Evolutionary conservation across 1,284 basidiomycete species (phyloP), one percentile per base, ranked within the genome.

Genomic region (Papiliotrema fonsecae): DNA sequence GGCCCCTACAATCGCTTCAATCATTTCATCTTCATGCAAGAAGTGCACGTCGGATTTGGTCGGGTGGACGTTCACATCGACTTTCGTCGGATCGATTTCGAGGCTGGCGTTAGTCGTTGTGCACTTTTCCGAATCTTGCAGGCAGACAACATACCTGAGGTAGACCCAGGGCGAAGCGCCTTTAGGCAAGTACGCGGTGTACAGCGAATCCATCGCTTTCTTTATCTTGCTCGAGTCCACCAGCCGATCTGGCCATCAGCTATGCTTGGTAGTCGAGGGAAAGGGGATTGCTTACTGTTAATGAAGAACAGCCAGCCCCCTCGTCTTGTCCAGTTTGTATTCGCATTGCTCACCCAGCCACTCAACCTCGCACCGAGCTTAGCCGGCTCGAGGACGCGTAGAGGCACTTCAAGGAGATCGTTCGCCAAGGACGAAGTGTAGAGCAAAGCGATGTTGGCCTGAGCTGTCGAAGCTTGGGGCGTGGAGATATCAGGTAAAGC

Each of bases 61-160:
- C 0, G 96, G 96, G 69, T 97, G 94, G 0, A 98, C 93, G 61
- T 98, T 98, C 50, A 97, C 93, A 64, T 99, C 96, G 10, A 99
- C 85, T 26, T 87, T 84, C 30, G 82, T 80, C 0, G 93, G 90
- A 50, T 91, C 84, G 56, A 98, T 85, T 28, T 84, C 77, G 31
- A 98, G 73, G 56, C 89, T 90, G 42, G 26, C 28, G n/a, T n/a
- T n/a, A n/a, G n/a, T n/a, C n/a, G n/a, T n/a, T n/a, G n/a, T n/a
- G n/a, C n/a, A n/a, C n/a, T n/a, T n/a, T 18, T 56, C 46, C 35
- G 9, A n/a, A 6, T 31, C 28, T 30, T 14, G 32, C 6, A 19
- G 10, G 28, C n/a, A 3, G 14, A 6, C 10, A 18, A 50, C 70
- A 27, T 52, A 87, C 89, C 88, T 90, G 35, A 97, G 77, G 68